Percentiles rank a stretch among this genome's conserved stretches.
phyloP scores from a whole-genome alignment of 805 yeast genomes.

The Candida jianshihensis region DNA sequence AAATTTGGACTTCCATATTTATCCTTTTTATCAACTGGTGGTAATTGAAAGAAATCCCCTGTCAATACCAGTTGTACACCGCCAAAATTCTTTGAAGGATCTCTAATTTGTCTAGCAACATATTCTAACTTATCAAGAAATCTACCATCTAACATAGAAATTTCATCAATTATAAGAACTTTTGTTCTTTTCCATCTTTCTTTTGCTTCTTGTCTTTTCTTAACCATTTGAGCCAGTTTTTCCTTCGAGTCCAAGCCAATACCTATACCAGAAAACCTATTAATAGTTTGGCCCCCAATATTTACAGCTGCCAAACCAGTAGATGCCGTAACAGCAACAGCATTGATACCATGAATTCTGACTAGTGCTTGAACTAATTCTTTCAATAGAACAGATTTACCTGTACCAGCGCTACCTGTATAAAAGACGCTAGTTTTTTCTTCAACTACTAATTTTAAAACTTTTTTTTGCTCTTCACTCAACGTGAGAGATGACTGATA shows the following conservation, averaged over 20 bases:
- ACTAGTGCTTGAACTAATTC: conserved; percentile 53
- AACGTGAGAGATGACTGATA: conserved; percentile 12
- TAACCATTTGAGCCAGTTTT: conserved; percentile 34
- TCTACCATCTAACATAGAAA: conserved; percentile 86
- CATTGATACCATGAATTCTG: conserved; percentile 33
- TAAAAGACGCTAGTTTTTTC: conserved; percentile 54
- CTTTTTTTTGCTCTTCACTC: conserved; percentile 43
- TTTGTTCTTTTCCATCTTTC: conserved; percentile 60
- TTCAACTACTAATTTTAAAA: conserved; percentile 45
- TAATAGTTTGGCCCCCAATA: conserved; percentile 86
- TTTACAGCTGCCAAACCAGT: conserved; percentile 95
- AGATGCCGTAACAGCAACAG: conserved; percentile 87
- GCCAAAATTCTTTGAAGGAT: conserved; percentile 65
- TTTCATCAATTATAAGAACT: conserved; percentile 83
- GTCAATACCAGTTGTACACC: conserved; percentile 86
- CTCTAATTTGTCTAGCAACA: conserved; percentile 55
- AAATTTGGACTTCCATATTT: conserved; percentile 35
- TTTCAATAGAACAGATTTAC: conserved; percentile 65
- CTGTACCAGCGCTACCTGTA: conserved; percentile 87
- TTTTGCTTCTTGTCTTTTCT: conserved; percentile 34
- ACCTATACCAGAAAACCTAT: conserved; percentile 82
- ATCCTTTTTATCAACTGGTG: conserved; percentile 60
- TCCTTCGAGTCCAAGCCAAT: conserved; percentile 46
- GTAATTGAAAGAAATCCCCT: conserved; percentile 96
- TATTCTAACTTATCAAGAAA: conserved; percentile 69